phyloP scores from a whole-genome alignment of 148 eudicot genomes.

The Camellia japonica region DNA sequence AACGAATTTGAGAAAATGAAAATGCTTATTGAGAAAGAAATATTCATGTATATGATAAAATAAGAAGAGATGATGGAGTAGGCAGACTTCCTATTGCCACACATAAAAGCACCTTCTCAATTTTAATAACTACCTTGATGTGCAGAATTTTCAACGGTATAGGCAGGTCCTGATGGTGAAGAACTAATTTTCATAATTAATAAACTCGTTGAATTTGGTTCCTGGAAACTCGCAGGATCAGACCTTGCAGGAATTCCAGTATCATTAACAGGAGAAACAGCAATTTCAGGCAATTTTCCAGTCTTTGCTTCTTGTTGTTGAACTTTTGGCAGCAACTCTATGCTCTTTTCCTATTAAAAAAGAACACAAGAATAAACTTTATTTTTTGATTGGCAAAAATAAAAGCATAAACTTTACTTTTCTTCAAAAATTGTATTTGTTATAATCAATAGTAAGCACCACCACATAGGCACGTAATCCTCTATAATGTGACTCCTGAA shows the following conservation, averaged over 20 bases:
- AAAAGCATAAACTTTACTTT: too few species aligned
- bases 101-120: too few species aligned
- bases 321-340: conserved; percentile 78
- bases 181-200: too few species aligned
- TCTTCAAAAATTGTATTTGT: neutral
- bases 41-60: too few species aligned
- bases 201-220: conserved; percentile 32
- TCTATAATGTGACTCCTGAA: neutral
- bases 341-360: conserved; percentile 56
- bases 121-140: too few species aligned
- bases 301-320: conserved; percentile 62
- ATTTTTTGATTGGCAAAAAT: neutral
- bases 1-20: too few species aligned
- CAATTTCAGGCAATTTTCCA: conserved; percentile 55
- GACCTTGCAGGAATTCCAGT: conserved; percentile 32
- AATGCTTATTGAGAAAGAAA: too few species aligned
- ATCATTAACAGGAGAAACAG: conserved; percentile 22
- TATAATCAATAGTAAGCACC: neutral
- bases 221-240: conserved; percentile 28
- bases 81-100: too few species aligned
- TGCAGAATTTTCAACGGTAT: too few species aligned
- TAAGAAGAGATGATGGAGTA: too few species aligned
- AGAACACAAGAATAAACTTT: neutral
- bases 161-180: too few species aligned
- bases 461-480: neutral